These are phyloP conservation scores for Lepiota venenata DNA, from an alignment of 768 basidiomycete species.

Conservation along the genomic window DNA sequence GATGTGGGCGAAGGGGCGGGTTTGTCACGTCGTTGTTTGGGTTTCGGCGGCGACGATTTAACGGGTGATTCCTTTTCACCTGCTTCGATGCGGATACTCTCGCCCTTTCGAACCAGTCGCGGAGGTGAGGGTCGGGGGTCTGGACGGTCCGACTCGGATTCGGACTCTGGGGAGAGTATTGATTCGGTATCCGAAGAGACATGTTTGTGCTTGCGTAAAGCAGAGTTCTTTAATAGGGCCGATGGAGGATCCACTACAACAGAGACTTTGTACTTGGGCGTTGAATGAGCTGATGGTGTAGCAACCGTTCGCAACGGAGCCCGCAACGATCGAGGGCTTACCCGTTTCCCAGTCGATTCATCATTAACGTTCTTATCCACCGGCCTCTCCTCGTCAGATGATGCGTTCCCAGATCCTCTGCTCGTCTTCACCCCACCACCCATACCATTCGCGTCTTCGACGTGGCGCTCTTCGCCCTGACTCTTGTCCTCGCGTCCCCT, in stretches of 20 bases:
- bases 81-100: constrained; percentile 26
- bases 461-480: constrained; percentile 18
- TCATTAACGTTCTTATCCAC: background rate
- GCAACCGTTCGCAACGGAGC: background rate
- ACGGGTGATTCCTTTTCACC: constrained; percentile 13
- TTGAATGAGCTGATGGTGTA: background rate
- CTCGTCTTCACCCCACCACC: constrained; percentile 11
- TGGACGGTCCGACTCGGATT: background rate
- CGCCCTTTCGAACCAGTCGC: constrained; percentile 13
- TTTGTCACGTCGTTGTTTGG: constrained; percentile 11
- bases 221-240: background rate
- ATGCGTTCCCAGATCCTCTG: background rate
- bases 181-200: background rate
- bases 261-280: background rate
- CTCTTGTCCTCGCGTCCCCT: constrained; percentile 24
- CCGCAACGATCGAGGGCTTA: background rate
- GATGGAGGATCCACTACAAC: constrained; percentile 5
- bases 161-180: background rate
- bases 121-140: background rate
- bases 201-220: background rate
- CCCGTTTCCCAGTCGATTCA: background rate
- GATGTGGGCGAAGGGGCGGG: constrained; percentile 3
- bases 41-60: constrained; percentile 3
- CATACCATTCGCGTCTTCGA: constrained; percentile 11
- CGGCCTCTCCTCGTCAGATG: background rate